Percentiles rank a stretch among this genome's conserved stretches.
These are phyloP conservation scores for Suhomyces kunorum DNA, from an alignment of 1,139 yeast genomes.

Conservation along the genomic window DNA sequence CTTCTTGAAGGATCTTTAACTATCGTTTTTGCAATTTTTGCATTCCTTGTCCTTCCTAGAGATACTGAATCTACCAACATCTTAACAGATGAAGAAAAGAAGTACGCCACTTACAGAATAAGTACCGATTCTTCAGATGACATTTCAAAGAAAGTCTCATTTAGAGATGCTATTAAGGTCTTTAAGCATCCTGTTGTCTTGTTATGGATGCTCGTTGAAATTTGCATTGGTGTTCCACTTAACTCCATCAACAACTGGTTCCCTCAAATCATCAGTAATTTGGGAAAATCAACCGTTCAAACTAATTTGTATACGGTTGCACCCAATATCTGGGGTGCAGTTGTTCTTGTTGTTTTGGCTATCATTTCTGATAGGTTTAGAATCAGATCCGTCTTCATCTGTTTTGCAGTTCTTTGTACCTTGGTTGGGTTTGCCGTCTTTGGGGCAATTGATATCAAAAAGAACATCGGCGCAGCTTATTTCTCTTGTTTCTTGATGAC, in stretches of 20 bases:
- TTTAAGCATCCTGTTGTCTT: constrained; percentile 30
- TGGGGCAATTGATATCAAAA: constrained; percentile 43
- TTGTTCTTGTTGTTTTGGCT: constrained; percentile 25
- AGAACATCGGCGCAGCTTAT: constrained; percentile 43
- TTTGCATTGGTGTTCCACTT: constrained; percentile 50
- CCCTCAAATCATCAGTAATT: constrained; percentile 33
- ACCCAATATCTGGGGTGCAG: constrained; percentile 35
- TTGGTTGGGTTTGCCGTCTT: constrained; percentile 48
- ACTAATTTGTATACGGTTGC: constrained; percentile 34
- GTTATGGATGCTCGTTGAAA: constrained; percentile 39
- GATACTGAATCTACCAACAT: constrained; percentile 29
- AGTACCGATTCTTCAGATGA: constrained; percentile 30
- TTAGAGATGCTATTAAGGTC: constrained; percentile 30
- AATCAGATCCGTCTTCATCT: constrained; percentile 37
- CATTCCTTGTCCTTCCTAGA: constrained; percentile 23
- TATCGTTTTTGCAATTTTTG: constrained; percentile 18
- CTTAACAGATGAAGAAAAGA: constrained; percentile 28
- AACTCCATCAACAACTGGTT: constrained; percentile 52
- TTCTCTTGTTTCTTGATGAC: constrained; percentile 39
- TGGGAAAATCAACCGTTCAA: constrained; percentile 31
- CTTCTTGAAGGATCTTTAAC: constrained; percentile 26
- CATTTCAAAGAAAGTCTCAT: constrained; percentile 22
- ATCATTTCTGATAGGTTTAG: constrained; percentile 28
- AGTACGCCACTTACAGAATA: constrained; percentile 28
- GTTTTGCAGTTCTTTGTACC: constrained; percentile 38